Base-by-base conservation (phyloP, 2,329 filamentous ascomycete genomes). In the Colletotrichum paranaense region DNA sequence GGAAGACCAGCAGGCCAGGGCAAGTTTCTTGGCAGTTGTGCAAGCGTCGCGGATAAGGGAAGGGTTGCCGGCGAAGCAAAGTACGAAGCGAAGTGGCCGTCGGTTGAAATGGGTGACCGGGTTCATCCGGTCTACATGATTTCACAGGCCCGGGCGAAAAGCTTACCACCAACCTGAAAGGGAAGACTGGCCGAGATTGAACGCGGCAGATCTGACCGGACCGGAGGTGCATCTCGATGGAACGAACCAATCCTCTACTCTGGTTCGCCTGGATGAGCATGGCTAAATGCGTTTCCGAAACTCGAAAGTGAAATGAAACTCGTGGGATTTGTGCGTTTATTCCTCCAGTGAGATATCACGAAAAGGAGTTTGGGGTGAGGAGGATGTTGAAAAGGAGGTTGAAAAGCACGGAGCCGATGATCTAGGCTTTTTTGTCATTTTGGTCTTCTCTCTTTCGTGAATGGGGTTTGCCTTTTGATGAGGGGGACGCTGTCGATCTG, bases 151-250 rank as follows among this genome's bases (percentile, higher is more conserved):
- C 56, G 32, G 68, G 62, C 46, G 38, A 35, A 62, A 70, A 74
- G 62, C 68, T 68, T 74, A 72, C 46, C 58, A 59, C 72, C 72
- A 74, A 63, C 68, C 72, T 68, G 72, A 74, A 74, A 59, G 32
- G 72, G 72, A 74, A 74, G 72, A 72, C 56, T 74, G 62, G 38
- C 72, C 72, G 72, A 74, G 68, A 64, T 67, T 74, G 72, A 56
- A 62, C 55, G 46, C 32, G 62, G 67, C 67, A 73, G 67, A 73
- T 71, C 67, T 73, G 60, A 42, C 71, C 49, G 56, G 55, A 52
- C 46, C 67, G 55, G 56, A 70, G 22, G 19, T 52, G 67, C 60
- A 73, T 71, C 60, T 65, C 67, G 28, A 62, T 73, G 67, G 35
- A 71, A 70, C 32, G 26, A 57, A 62, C 67, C 67, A 62, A 73